Evolutionary conservation across 441 rosid species (phyloP), one percentile per base, ranked within the genome.

Genomic region (Adansonia rubrostipa): DNA sequence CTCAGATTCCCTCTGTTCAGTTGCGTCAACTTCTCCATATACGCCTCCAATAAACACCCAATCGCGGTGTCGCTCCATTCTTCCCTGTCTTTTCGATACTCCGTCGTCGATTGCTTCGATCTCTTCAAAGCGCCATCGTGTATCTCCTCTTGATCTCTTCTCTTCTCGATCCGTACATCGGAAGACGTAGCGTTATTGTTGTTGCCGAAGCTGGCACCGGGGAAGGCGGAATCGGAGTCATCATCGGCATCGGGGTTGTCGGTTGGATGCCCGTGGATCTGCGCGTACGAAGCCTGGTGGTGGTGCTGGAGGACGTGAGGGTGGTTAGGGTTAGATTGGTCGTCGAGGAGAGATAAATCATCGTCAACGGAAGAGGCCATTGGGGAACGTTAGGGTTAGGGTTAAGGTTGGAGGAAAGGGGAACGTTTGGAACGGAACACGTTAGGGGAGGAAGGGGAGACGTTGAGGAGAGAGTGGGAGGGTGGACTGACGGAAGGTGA

Each of bases 1-100:
- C 97, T 80, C 77, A 95, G 77, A 84, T 93, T 95, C 82, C 98
- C 99, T 74, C 93, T 73, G 48, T 93, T 95, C 79, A 95, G 85
- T 86, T 90, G 90, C 78, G 81, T 86, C 78, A 88, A 89, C 87
- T 92, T 95, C 75, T 91, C 96, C 71, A 84, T 84, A 62, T 92
- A 92, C 45, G 92, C 92, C 22, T 91, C 92, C 60, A 92, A 69
- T 78, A 91, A 82, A 82, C 93, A 89, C 62, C 87, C 82, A 77
- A 95, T 93, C 79, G 97, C 95, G 64, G 92, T 85, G 54, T 96
- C 98, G 79, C 95, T 91, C 99, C 99, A 96, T 84, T 96, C 97
- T 80, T 95, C 99, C 28, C 98, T 79, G 40, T 95, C 99, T 85
- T 95, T 95, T 80, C 95, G 78, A 40, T 85, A 83, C 79, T 87